Evolutionary conservation across 805 yeast species (phyloP), one percentile per base, ranked within the genome.

Genomic region (Saccharomycopsis javanensis): DNA sequence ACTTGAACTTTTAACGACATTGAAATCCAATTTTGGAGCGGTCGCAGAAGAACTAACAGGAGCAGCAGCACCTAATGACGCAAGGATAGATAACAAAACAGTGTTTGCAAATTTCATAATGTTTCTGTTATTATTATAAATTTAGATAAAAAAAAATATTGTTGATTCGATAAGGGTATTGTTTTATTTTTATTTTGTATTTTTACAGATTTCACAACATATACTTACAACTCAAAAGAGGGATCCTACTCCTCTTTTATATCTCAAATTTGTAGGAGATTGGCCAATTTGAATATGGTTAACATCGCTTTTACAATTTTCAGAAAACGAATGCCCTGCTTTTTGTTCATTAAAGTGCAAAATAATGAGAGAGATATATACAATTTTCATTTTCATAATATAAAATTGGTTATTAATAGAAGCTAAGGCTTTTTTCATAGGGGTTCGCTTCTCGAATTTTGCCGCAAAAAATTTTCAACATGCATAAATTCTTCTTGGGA

Each of bases 41-140:
- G 51, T 28, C 8, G 48, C n/a, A 20, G 51, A 18, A 20, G 57
- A 45, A 20, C 42, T 42, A 30, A 51, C 45, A 34, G 55, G 55
- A 38, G 58, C 55, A 34, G 58, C 58, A 51, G 35, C 54, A 15
- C 54, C 33, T 25, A 55, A 55, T 30, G 55, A 38, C 23, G 55
- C 51, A 35, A 51, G 50, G 16, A 51, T 20, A 11, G 55, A 51
- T 27, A 51, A 28, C 11, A 55, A 51, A 42, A 55, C 25, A 31
- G 55, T n/a, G 34, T 45, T 55, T 16, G 58, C 28, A 27, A 55
- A 51, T 51, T 55, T 45, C 58, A 55, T 55, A 10, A 20, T 18
- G 28, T 20, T 20, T 5, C 10, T 30, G 6, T 30, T 3, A 42
- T 7, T 20, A 6, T 42, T 8, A 13, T 42, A 20, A n/a, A 20